Base-by-base conservation (phyloP, 2,329 filamentous ascomycete species). In the Penicillium italicum region DNA sequence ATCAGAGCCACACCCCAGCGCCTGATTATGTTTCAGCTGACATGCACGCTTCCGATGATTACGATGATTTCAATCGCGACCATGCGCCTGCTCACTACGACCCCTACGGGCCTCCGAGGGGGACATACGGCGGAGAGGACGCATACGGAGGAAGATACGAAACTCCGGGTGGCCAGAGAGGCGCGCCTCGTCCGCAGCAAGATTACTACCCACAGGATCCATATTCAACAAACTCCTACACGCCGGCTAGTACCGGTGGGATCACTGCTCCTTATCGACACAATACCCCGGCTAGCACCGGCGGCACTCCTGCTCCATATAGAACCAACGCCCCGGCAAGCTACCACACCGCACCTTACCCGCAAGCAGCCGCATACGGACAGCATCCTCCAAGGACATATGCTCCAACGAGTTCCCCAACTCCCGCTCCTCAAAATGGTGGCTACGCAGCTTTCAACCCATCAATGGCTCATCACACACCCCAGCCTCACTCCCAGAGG, bases 371-470 rank as follows among this genome's bases (percentile, higher is more conserved):
- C 24, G 14, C 48, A 18, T 36, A 49, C 18, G 43, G 41, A 11
- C 59, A 42, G 22, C 49, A 56, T 1, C 49, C 57, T 10, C 42
- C 37, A 2, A 53, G 65, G 42, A 59, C 54, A 0, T 61, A 61
- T 37, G 58, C 63, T 7, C 60, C 63, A 10, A 52, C 59, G 33
- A 59, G 38, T 16, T 45, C 54, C 1, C 52, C 24, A 7, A 60
- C 41, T 16, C 37, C 59, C 2, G 43, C 55, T 31, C 48, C 65
- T 30, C 58, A 59, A 30, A 49, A 50, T 11, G 40, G 48, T 11
- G 59, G 54, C 2, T 70, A 70, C 40, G 49, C 53, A 22, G 59
- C 66, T 10, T 71, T 68, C 37, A 60, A 66, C 20, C 61, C 62
- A 1, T 30, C 61, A n/a, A 51, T 50, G 30, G 14, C 37, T 1